These are phyloP conservation scores for Fragilaria radians DNA, from an alignment of 108 stramenopile species.

Conservation along the genomic window DNA sequence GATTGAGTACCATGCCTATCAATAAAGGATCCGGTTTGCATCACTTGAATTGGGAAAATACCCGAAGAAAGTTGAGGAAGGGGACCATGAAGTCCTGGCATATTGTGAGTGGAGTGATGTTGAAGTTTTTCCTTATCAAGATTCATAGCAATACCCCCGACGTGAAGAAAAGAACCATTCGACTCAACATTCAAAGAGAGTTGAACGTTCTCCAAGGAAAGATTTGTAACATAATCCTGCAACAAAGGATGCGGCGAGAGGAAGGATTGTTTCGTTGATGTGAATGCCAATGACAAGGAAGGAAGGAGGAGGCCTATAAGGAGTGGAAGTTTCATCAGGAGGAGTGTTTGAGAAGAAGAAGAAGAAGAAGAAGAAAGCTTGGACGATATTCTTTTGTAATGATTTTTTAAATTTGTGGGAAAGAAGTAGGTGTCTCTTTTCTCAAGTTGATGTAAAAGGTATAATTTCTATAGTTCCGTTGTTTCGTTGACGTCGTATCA, in stretches of 20 bases:
- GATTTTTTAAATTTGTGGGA: no score
- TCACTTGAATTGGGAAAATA: constrained; percentile 1
- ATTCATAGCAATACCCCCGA: not conserved
- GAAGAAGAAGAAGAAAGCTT: no score
- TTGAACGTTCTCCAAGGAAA: not conserved
- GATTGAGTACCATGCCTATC: constrained; percentile 13
- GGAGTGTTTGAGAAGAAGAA: no score
- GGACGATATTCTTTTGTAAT: no score
- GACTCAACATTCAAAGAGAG: not conserved
- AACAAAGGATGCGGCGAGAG: not conserved
- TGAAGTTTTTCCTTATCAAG: not conserved
- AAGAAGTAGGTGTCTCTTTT: no score
- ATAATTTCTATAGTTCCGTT: no score
- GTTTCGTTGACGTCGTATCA: no score
- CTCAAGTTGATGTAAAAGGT: no score
- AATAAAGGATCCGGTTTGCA: constrained; percentile 13
- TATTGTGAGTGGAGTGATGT: not conserved
- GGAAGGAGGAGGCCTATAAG: no score
- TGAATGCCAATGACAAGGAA: not conserved
- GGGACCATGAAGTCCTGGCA: constrained; percentile 23
- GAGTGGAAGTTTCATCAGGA: no score
- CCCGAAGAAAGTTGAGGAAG: constrained; percentile 17
- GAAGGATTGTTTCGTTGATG: not conserved
- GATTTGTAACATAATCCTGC: not conserved
- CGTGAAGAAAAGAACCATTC: not conserved